These are phyloP conservation scores for Lyophyllum semitale DNA, from an alignment of 768 basidiomycete genomes.

Conservation along the genomic window DNA sequence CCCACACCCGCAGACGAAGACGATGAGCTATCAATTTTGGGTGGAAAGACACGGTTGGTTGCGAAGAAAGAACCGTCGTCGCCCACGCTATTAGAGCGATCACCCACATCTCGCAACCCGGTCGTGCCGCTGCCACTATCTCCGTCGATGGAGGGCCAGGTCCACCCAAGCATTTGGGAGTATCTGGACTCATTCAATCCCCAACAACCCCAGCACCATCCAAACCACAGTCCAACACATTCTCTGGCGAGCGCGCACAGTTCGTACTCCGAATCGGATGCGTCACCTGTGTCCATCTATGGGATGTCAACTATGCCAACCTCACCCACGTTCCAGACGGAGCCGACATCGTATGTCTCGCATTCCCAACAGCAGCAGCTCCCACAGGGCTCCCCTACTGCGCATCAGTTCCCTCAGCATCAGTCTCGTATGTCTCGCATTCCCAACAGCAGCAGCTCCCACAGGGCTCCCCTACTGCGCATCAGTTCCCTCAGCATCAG, in stretches of 20 bases:
- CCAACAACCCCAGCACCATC: constrained; percentile 23
- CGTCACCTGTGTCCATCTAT: constrained; percentile 49
- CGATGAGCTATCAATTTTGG: constrained; percentile 64
- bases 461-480: constrained; percentile 14
- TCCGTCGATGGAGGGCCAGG: constrained; percentile 46
- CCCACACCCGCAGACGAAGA: constrained; percentile 50
- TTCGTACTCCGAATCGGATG: constrained; percentile 25
- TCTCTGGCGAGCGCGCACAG: constrained; percentile 7
- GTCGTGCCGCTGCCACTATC: constrained; percentile 71
- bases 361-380: constrained; percentile 28
- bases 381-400: constrained; percentile 13
- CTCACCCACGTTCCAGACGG: constrained; percentile 34
- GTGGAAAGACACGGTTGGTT: constrained; percentile 68
- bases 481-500: too few species aligned
- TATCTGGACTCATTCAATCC: constrained; percentile 65
- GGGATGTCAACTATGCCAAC: constrained; percentile 42
- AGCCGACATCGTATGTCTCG: constrained; percentile 33
- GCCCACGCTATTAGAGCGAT: constrained; percentile 58
- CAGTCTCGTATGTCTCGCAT: constrained; percentile 35
- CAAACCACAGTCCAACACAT: constrained; percentile 13
- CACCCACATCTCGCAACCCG: constrained; percentile 71
- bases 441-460: constrained; percentile 25
- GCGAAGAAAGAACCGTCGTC: constrained; percentile 61
- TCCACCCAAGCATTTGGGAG: constrained; percentile 66
- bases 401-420: too few species aligned